Evolutionary conservation across 2,329 filamentous ascomycete species (phyloP).

Genomic region (Xylariales sp.): DNA sequence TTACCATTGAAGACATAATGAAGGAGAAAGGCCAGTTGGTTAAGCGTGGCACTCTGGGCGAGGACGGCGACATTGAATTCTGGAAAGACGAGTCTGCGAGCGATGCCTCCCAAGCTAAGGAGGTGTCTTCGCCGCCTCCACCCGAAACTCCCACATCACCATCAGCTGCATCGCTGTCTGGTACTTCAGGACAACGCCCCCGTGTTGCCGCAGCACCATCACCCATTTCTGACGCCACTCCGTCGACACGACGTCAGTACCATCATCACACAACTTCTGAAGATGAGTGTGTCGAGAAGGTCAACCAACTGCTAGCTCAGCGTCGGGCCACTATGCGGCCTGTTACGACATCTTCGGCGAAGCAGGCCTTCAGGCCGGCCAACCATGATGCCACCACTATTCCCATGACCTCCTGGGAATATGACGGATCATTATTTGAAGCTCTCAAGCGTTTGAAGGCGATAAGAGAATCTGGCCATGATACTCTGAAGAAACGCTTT

Average conservation of each 20-base stretch:
- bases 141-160: not conserved
- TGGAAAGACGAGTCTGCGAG: slow-evolving; percentile 60
- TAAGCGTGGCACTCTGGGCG: slow-evolving; percentile 65
- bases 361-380: too few species aligned
- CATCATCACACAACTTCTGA: too few species aligned
- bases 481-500: too few species aligned
- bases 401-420: too few species aligned
- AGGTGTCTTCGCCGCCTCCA: not conserved
- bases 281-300: too few species aligned
- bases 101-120: not conserved
- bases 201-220: not conserved
- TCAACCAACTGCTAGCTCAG: too few species aligned
- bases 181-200: not conserved
- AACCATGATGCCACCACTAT: too few species aligned
- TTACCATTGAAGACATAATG: slow-evolving; percentile 76
- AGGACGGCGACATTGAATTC: slow-evolving; percentile 86
- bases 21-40: slow-evolving; percentile 69
- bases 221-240: slow-evolving; percentile 8
- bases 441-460: too few species aligned
- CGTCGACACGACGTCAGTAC: slow-evolving; percentile 20
- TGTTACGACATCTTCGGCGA: too few species aligned
- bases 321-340: too few species aligned
- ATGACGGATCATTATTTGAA: too few species aligned
- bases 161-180: not conserved
- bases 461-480: too few species aligned